phyloP scores from a whole-genome alignment of 2,329 filamentous ascomycete genomes.

The Daldinia sp. region DNA sequence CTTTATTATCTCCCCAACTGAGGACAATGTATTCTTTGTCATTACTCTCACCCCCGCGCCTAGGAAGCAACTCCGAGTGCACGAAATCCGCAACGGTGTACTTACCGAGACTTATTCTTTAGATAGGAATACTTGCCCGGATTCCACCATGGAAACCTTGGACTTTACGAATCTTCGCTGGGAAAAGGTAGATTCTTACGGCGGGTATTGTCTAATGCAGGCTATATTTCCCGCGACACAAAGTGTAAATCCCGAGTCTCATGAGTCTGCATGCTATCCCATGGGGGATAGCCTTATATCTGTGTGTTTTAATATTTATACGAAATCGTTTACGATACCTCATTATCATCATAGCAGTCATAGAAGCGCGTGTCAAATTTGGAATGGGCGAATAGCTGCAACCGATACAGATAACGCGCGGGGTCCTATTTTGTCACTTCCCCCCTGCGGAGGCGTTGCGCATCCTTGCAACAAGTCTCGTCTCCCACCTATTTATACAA shows the following conservation, averaged over 20 bases:
- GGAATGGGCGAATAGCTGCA: constrained; percentile 38
- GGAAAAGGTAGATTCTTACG: constrained; percentile 45
- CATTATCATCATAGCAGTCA: constrained; percentile 40
- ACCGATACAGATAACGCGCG: constrained; percentile 10
- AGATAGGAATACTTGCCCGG: constrained; percentile 15
- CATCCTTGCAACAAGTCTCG: background rate
- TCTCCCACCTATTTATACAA: constrained; percentile 28
- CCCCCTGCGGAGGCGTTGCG: constrained; percentile 8
- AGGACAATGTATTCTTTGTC: constrained; percentile 40
- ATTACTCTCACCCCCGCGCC: constrained; percentile 36
- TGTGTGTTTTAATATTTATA: constrained; percentile 47
- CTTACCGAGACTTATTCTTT: constrained; percentile 36
- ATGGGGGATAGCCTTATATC: constrained; percentile 34
- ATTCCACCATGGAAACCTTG: constrained; percentile 28
- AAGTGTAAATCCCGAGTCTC: background rate
- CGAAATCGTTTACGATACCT: constrained; percentile 41
- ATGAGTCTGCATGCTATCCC: constrained; percentile 26
- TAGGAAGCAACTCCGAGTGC: constrained; percentile 35
- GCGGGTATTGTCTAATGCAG: constrained; percentile 44
- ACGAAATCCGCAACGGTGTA: constrained; percentile 40
- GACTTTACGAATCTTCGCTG: constrained; percentile 40
- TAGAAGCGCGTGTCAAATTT: constrained; percentile 39
- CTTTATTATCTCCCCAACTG: constrained; percentile 43
- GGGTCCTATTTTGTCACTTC: constrained; percentile 20
- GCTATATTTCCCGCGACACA: constrained; percentile 32